phyloP scores from a whole-genome alignment of 1,284 basidiomycete genomes.

The Fistulina hepatica region DNA sequence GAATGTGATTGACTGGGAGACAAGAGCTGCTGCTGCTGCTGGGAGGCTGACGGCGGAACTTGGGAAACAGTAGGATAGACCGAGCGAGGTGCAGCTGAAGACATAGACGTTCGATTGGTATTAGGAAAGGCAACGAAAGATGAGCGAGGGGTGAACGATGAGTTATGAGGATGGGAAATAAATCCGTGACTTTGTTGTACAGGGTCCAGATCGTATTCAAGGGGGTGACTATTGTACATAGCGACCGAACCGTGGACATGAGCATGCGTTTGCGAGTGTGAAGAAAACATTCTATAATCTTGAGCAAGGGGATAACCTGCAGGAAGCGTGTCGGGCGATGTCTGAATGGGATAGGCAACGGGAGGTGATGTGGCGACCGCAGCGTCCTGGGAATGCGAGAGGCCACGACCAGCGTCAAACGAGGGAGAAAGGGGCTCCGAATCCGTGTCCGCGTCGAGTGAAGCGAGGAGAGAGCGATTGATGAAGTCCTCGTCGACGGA shows the following conservation, averaged over 20 bases:
- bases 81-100: background rate
- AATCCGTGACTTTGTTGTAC: conserved; percentile 1
- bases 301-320: no score
- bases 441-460: conserved; percentile 69
- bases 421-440: conserved; percentile 49
- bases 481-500: conserved; percentile 68
- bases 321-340: no score
- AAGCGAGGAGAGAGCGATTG: conserved; percentile 70
- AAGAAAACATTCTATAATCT: conserved; percentile 26
- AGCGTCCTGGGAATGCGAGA: conserved; percentile 34
- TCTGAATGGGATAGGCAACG: conserved; percentile 37
- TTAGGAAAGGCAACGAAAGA: background rate
- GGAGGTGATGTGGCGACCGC: conserved; percentile 42
- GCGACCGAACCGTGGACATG: conserved; percentile 22
- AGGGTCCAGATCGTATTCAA: background rate
- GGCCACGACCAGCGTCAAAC: conserved; percentile 41
- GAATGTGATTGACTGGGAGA: background rate
- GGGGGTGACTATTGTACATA: background rate
- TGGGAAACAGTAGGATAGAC: background rate
- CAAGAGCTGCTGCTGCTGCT: background rate
- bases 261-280: conserved; percentile 25
- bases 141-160: background rate
- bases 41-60: no score
- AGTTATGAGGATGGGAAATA: background rate
- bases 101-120: background rate